phyloP scores from a whole-genome alignment of 2,329 filamentous ascomycete genomes.

The Fusarium sambucinum region DNA sequence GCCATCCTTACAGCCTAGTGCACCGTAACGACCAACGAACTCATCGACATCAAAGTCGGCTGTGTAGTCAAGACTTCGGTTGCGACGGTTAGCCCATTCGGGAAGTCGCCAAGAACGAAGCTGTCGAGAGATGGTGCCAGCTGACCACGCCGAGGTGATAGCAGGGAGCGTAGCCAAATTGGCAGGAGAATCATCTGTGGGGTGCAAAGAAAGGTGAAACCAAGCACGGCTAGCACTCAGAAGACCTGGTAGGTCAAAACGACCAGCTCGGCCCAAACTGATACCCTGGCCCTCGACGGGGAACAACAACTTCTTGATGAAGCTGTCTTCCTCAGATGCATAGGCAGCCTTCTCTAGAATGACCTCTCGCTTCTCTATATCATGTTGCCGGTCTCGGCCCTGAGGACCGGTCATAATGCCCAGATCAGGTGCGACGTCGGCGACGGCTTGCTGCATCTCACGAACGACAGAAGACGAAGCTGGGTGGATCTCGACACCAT shows the following conservation, averaged over 20 bases:
- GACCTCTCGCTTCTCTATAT: conserved; percentile 83
- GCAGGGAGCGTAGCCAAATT: conserved; percentile 78
- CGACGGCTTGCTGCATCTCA: conserved; percentile 87
- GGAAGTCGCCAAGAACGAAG: conserved; percentile 92
- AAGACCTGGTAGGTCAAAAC: conserved; percentile 80
- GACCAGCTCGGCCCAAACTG: conserved; percentile 79
- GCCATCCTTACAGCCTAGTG: conserved; percentile 88
- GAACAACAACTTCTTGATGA: conserved; percentile 84
- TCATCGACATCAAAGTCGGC: conserved; percentile 96
- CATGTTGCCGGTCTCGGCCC: conserved; percentile 79
- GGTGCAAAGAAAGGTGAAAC: conserved; percentile 94
- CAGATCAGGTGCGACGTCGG: conserved; percentile 81
- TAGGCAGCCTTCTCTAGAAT: conserved; percentile 87
- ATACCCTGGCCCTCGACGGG: conserved; percentile 84
- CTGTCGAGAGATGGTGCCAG: conserved; percentile 90
- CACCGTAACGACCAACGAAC: conserved; percentile 84
- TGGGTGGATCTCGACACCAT: conserved; percentile 81
- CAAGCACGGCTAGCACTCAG: conserved; percentile 89
- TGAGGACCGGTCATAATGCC: conserved; percentile 77
- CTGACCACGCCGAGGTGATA: conserved; percentile 89
- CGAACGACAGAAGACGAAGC: conserved; percentile 85
- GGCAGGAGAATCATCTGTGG: conserved; percentile 85
- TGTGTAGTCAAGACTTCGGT: conserved; percentile 92
- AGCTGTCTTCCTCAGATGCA: conserved; percentile 85
- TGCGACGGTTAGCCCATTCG: conserved; percentile 95